phyloP scores from a whole-genome alignment of 768 basidiomycete genomes.

The Xerocomellus intermedius region DNA sequence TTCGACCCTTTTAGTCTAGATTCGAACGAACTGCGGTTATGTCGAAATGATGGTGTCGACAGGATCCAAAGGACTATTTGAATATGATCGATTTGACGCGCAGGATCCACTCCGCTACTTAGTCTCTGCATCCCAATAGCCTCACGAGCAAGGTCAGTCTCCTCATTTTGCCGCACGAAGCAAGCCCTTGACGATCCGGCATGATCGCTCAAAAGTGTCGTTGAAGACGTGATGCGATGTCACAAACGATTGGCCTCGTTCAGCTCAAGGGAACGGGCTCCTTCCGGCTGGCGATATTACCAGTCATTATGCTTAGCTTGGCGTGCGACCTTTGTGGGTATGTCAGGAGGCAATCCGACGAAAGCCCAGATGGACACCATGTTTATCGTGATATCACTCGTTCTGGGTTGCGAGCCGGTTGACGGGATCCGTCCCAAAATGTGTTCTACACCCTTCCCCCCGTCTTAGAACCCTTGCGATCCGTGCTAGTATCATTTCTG shows the following conservation, averaged over 20 bases:
- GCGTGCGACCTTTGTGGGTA: slow-evolving; percentile 33
- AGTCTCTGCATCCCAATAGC: slow-evolving; percentile 4
- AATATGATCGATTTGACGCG: not conserved
- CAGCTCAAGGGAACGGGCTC: slow-evolving; percentile 40
- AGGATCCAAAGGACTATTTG: not conserved
- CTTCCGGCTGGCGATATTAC: slow-evolving; percentile 49
- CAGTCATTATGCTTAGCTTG: slow-evolving; percentile 45
- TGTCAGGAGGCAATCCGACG: slow-evolving; percentile 18
- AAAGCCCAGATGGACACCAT: slow-evolving; percentile 13
- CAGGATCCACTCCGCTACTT: not conserved
- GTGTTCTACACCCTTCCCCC: slow-evolving; percentile 27
- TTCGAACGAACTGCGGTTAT: not conserved
- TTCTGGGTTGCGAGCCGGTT: not conserved
- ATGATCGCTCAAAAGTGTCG: not conserved
- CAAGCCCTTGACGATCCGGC: not conserved
- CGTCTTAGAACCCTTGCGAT: slow-evolving; percentile 35
- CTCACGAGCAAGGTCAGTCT: slow-evolving; percentile 4
- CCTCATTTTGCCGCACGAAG: not conserved
- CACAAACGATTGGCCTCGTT: slow-evolving; percentile 29
- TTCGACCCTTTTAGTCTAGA: not conserved
- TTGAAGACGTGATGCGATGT: slow-evolving; percentile 2
- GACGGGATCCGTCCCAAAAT: slow-evolving; percentile 7
- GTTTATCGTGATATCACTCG: slow-evolving; percentile 14
- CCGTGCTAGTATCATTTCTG: slow-evolving; percentile 43
- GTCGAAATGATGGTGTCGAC: not conserved